Conservation (phyloP, 2,329 filamentous ascomycete genomes). For the Claviceps citrina region DNA sequence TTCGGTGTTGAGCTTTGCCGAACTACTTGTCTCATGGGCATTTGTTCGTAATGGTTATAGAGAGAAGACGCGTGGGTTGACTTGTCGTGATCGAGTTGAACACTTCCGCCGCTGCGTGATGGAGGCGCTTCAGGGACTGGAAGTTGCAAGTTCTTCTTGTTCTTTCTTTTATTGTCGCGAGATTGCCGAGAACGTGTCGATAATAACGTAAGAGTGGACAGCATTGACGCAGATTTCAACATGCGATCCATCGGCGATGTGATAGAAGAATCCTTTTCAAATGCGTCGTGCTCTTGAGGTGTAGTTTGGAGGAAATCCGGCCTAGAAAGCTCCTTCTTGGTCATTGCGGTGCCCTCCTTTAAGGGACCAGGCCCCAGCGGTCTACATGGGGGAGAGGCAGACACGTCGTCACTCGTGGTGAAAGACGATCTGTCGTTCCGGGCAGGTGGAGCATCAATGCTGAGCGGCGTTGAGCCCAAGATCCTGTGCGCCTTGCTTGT, state of each 20-base stretch:
- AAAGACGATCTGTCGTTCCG: conserved; percentile 31
- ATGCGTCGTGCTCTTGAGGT: neutral
- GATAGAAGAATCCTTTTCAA: neutral
- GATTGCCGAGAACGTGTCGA: conserved; percentile 10
- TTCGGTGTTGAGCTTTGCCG: conserved; percentile 11
- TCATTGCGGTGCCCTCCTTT: conserved; percentile 17
- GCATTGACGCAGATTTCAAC: conserved; percentile 26
- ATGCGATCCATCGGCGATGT: conserved; percentile 23
- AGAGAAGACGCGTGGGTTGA: conserved; percentile 31
- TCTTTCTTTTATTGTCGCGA: conserved; percentile 18
- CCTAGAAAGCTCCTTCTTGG: conserved; percentile 29
- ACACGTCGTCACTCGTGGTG: conserved; percentile 28
- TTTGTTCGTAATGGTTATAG: conserved; percentile 44
- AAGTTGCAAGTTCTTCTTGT: conserved; percentile 21
- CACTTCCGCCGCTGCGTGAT: conserved; percentile 15
- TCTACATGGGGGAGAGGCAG: conserved; percentile 32
- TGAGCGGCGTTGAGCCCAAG: conserved; percentile 31
- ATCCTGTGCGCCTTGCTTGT: conserved; percentile 38
- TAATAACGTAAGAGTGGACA: conserved; percentile 22
- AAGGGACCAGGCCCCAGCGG: conserved; percentile 29
- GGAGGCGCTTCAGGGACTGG: conserved; percentile 10
- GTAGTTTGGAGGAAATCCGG: conserved; percentile 30
- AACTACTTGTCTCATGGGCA: conserved; percentile 31
- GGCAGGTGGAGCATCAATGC: conserved; percentile 21
- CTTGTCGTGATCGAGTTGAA: conserved; percentile 12